Evolutionary conservation across 176 grass and related monocot genomes (phyloP), one percentile per base, ranked within the genome.

Genomic region (Alopecurus myosuroides): DNA sequence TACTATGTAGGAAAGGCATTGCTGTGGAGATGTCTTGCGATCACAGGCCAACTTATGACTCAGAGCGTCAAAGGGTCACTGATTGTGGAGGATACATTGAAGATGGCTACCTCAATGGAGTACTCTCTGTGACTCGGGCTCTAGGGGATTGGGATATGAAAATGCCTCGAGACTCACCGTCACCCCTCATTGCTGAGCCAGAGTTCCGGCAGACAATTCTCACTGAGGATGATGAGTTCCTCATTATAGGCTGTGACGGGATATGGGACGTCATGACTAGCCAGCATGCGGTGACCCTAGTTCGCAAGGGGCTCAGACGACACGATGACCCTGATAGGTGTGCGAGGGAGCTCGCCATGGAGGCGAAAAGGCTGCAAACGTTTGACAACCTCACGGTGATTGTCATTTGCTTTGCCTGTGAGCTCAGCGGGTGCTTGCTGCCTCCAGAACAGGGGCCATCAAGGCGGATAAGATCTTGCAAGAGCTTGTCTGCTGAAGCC

Each of bases 121-220:
- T 94, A 31, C 89, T 98, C 18, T 95, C 93, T 6, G 87, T 98
- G 18, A 90, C 93, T 6, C 84, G 97, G 28, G 93, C 97, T 61
- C 60, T 98, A 4, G 97, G 97, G 4, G 97, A 98, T 61, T 98
- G 93, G 97, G 97, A 98, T 49, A 44, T 98, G 85, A 98, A 98
- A 62, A 71, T 84, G 60, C 91, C 93, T 3, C 45, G 50, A 55
- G 84, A 86, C 44, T 86, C 83, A 2, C 15, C 29, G 0, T 98
- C 97, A 2, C 97, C 97, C 0, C 91, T 98, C 3, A 94, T 94
- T 5, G 89, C 97, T 0, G 91, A 98, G 29, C 97, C 97, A 2
- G 97, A 98, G 74, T 90, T 98, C 75, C 77, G 36, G 9, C 90
- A 90, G 15, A 45, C 86, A 1, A 71, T 84, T 22, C 85, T 98